Percentiles rank a stretch among this genome's conserved stretches.
Evolutionary conservation across 768 basidiomycete species (phyloP).

Genomic region (Mycena vulgaris): DNA sequence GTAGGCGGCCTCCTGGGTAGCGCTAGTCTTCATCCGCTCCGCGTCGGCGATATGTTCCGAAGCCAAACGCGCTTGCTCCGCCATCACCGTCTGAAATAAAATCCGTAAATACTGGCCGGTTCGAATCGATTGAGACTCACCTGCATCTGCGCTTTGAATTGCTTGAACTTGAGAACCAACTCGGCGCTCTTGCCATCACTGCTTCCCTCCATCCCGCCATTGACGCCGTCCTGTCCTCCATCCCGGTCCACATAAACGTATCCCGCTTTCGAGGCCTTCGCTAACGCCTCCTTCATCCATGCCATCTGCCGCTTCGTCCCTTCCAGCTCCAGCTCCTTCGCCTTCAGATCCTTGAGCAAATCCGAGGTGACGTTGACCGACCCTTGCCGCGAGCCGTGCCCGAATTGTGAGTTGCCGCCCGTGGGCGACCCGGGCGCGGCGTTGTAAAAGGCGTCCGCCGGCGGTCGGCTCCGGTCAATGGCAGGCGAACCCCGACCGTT

Average conservation of each 20-base stretch:
- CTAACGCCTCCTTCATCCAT: slow-evolving; percentile 90
- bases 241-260: slow-evolving; percentile 76
- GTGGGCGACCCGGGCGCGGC: slow-evolving; percentile 60
- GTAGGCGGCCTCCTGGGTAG: slow-evolving; percentile 94
- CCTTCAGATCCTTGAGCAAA: slow-evolving; percentile 83
- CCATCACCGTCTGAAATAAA: slow-evolving; percentile 72
- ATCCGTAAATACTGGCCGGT: background rate
- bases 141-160: slow-evolving; percentile 89
- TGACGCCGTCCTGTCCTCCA: slow-evolving; percentile 56
- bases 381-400: slow-evolving; percentile 61
- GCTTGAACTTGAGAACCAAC: slow-evolving; percentile 86
- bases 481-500: slow-evolving; percentile 61
- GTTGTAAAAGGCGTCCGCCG: slow-evolving; percentile 74
- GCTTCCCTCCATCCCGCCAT: slow-evolving; percentile 57
- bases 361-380: slow-evolving; percentile 84
- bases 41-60: slow-evolving; percentile 87
- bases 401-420: slow-evolving; percentile 55
- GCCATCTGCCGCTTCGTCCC: slow-evolving; percentile 80
- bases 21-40: slow-evolving; percentile 81
- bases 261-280: slow-evolving; percentile 82
- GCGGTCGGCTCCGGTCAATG: slow-evolving; percentile 66
- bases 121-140: slow-evolving; percentile 59
- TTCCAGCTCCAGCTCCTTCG: slow-evolving; percentile 88
- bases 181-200: slow-evolving; percentile 70
- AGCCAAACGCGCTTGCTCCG: slow-evolving; percentile 81